Percentiles rank a stretch among this genome's conserved stretches.
phyloP scores from a whole-genome alignment of 2,329 filamentous ascomycete genomes.

The Sporothrix pseudoabietina region DNA sequence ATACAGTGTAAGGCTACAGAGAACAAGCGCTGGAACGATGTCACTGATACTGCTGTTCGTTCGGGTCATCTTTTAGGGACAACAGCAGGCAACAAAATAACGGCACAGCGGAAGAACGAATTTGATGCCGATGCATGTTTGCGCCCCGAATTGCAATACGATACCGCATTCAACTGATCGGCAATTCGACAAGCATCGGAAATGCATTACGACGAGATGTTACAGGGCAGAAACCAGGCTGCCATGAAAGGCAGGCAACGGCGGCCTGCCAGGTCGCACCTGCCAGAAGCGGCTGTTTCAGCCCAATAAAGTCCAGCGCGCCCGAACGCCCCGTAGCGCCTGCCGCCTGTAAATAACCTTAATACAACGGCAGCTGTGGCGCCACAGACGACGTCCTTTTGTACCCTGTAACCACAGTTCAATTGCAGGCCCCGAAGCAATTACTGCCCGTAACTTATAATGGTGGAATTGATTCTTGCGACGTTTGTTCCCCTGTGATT shows the following conservation, averaged over 20 bases:
- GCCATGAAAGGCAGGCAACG: neutral
- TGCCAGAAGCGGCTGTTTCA: neutral
- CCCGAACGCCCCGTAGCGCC: neutral
- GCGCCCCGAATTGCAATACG: neutral
- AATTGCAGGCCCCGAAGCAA: neutral
- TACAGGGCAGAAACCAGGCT: neutral
- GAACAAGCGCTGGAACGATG: neutral
- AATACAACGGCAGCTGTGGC: neutral
- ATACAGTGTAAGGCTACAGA: neutral
- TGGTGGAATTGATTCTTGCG: too few species aligned
- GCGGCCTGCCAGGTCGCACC: neutral
- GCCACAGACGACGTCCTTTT: neutral
- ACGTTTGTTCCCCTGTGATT: too few species aligned
- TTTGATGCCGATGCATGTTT: neutral
- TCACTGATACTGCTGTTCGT: neutral
- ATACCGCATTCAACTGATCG: neutral
- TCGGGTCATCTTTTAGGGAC: neutral
- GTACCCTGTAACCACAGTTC: too few species aligned
- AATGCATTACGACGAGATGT: conserved; percentile 1
- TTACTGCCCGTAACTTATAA: too few species aligned
- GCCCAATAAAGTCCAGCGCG: neutral
- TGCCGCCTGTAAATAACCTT: conserved; percentile 5
- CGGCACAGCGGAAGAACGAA: neutral
- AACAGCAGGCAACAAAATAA: neutral
- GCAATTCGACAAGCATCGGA: neutral